Conservation (phyloP, 768 basidiomycete species). For the Leccinum pellstonianum region DNA sequence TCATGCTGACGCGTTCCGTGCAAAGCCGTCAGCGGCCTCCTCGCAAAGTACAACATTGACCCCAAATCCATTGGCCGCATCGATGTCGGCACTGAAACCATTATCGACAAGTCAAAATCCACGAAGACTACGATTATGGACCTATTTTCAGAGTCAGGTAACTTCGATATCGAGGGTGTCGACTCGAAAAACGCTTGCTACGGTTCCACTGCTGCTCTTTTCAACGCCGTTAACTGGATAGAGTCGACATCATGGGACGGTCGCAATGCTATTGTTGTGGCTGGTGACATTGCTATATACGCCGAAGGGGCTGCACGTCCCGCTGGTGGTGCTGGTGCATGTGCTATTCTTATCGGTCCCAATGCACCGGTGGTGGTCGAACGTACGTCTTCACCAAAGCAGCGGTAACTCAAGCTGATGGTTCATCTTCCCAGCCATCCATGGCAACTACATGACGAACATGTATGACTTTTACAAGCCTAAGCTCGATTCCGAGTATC, state of each 20-base stretch:
- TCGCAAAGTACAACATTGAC: conserved; percentile 94
- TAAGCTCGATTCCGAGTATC: conserved; percentile 90
- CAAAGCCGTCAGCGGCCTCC: conserved; percentile 80
- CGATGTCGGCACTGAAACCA: conserved; percentile 97
- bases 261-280: conserved; percentile 94
- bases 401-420: conserved; percentile 7
- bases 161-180: conserved; percentile 97
- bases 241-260: conserved; percentile 97
- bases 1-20: neutral
- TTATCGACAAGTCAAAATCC: conserved; percentile 99
- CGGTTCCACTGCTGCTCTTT: conserved; percentile 96
- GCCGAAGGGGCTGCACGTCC: conserved; percentile 94
- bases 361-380: conserved; percentile 94
- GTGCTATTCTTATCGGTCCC: conserved; percentile 93
- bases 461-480: conserved; percentile 99
- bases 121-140: conserved; percentile 99
- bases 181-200: conserved; percentile 99
- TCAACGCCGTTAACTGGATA: conserved; percentile 99
- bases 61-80: conserved; percentile 95
- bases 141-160: conserved; percentile 89
- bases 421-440: conserved; percentile 60
- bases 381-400: conserved; percentile 55
- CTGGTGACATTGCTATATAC: conserved; percentile 97
- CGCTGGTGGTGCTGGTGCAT: conserved; percentile 95
- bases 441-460: conserved; percentile 97